phyloP scores from a whole-genome alignment of 2,329 filamentous ascomycete species.

The Sphaerulina musiva region DNA sequence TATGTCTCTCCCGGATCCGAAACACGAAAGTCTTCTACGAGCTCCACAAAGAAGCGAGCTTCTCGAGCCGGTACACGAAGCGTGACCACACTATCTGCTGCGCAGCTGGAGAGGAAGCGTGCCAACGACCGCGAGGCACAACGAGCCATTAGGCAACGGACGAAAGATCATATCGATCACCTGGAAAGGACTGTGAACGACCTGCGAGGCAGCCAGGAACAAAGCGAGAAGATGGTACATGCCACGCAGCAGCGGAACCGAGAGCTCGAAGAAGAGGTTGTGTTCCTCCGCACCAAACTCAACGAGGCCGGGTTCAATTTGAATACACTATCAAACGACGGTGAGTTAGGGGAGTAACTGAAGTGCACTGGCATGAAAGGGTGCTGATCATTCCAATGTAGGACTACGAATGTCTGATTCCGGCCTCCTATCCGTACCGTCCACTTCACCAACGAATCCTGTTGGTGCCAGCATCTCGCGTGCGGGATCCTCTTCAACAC shows the following conservation, averaged over 20 bases:
- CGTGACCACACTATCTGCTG: constrained; percentile 51
- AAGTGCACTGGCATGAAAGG: background rate
- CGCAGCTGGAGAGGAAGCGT: constrained; percentile 54
- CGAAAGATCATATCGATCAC: constrained; percentile 53
- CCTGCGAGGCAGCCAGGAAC: constrained; percentile 44
- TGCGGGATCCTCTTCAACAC: constrained; percentile 25
- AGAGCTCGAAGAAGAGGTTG: constrained; percentile 50
- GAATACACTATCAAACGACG: constrained; percentile 15
- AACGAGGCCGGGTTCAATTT: constrained; percentile 37
- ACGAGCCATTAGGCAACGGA: constrained; percentile 53
- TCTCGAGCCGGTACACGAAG: constrained; percentile 53
- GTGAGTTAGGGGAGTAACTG: constrained; percentile 8
- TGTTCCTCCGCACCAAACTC: constrained; percentile 46
- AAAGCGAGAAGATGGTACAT: constrained; percentile 42
- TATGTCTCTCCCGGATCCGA: constrained; percentile 30
- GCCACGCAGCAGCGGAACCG: constrained; percentile 49
- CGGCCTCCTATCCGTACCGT: constrained; percentile 19
- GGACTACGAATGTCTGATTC: constrained; percentile 22
- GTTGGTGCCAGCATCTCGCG: constrained; percentile 24
- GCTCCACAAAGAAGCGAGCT: constrained; percentile 42
- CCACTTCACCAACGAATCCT: constrained; percentile 23
- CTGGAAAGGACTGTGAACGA: constrained; percentile 52
- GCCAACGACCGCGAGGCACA: constrained; percentile 57
- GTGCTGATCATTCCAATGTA: constrained; percentile 10
- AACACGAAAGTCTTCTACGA: constrained; percentile 23